A percentile compares a stretch with the other conserved stretches of the same genome.
Conservation (phyloP, 352 stramenopile species). For the Phytophthora hybrid region DNA sequence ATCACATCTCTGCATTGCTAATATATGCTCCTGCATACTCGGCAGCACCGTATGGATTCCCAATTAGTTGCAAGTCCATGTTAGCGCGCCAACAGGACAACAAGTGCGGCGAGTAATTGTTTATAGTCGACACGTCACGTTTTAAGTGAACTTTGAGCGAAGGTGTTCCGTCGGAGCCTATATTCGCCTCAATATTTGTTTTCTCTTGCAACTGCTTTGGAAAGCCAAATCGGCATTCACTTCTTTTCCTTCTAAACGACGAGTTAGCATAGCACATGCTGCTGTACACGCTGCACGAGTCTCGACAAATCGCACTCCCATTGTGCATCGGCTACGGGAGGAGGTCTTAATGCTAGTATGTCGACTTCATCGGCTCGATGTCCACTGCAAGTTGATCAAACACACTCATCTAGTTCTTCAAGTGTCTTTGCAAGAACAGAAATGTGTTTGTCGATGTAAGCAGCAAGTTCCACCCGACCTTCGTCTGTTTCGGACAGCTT, state of each 20-base stretch:
- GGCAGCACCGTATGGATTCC: neutral
- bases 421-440: no score
- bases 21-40: no score
- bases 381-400: no score
- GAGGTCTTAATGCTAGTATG: no score
- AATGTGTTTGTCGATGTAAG: no score
- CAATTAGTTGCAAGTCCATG: constrained; percentile 34
- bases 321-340: no score
- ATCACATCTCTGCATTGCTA: constrained; percentile 8
- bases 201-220: constrained; percentile 8
- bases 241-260: constrained; percentile 9
- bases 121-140: constrained; percentile 8
- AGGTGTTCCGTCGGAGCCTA: neutral
- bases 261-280: constrained; percentile 4
- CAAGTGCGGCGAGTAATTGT: constrained; percentile 16
- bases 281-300: neutral
- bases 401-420: no score
- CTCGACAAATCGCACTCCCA: neutral
- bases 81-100: constrained; percentile 26
- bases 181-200: neutral
- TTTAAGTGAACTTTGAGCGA: constrained; percentile 2
- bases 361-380: no score
- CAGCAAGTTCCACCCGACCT: no score
- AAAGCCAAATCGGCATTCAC: constrained; percentile 14
- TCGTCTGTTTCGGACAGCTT: no score